phyloP scores from a whole-genome alignment of 768 basidiomycete genomes.

The Tulasnella sp. region DNA sequence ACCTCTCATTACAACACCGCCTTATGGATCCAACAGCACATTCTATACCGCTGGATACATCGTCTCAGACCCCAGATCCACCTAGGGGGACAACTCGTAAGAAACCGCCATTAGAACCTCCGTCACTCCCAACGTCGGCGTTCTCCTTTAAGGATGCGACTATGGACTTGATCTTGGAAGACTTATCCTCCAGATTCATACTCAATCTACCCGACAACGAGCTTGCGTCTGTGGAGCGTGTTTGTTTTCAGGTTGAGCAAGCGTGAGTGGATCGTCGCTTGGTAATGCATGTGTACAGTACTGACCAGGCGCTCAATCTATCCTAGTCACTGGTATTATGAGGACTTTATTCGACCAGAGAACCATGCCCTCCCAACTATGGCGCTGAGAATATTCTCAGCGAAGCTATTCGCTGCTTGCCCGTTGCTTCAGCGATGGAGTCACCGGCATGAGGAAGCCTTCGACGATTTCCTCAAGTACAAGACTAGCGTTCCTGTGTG shows the following conservation, averaged over 20 bases:
- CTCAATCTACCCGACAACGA: conserved; percentile 93
- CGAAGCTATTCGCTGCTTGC: conserved; percentile 77
- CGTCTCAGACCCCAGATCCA: not conserved
- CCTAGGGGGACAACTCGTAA: not conserved
- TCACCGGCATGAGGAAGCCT: conserved; percentile 75
- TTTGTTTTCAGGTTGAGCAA: conserved; percentile 99
- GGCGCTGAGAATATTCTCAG: conserved; percentile 86
- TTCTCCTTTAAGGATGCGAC: conserved; percentile 59
- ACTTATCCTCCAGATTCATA: conserved; percentile 90
- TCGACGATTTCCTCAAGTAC: conserved; percentile 87
- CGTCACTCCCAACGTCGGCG: conserved; percentile 12
- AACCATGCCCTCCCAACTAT: conserved; percentile 79
- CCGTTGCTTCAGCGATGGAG: conserved; percentile 76
- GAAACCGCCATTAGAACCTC: conserved; percentile 8
- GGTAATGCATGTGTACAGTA: conserved; percentile 16
- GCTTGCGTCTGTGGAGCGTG: conserved; percentile 77
- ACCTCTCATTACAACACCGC: not conserved
- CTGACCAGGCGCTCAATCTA: conserved; percentile 17
- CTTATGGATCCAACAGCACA: not conserved
- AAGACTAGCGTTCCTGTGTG: conserved; percentile 96
- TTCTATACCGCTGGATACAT: not conserved
- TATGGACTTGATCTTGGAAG: conserved; percentile 80
- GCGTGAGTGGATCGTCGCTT: conserved; percentile 52
- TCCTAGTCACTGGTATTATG: conserved; percentile 96
- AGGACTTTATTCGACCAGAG: conserved; percentile 93